Percentiles rank a stretch among this genome's conserved stretches.
Evolutionary conservation across 305 asterid genomes (phyloP).

Genomic region (Plantago coronopus): DNA sequence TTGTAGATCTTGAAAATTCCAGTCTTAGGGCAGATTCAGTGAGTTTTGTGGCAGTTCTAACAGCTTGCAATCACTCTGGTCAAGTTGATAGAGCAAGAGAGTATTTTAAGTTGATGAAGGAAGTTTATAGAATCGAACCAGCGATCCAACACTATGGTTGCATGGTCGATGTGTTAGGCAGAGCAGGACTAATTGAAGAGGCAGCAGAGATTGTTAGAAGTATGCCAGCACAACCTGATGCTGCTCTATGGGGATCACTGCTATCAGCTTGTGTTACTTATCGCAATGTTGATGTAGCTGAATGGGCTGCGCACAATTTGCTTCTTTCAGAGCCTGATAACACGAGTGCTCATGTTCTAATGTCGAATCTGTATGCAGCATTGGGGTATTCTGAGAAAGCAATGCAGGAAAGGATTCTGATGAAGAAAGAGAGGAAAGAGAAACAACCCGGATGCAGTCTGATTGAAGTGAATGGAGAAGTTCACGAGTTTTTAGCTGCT

Average conservation of each 20-base stretch:
- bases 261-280: constrained; percentile 41
- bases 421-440: constrained; percentile 39
- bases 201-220: constrained; percentile 46
- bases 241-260: constrained; percentile 54
- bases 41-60: constrained; percentile 44
- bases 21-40: constrained; percentile 47
- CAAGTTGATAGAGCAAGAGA: constrained; percentile 43
- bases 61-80: constrained; percentile 56
- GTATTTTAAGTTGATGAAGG: constrained; percentile 41
- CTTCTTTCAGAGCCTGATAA: constrained; percentile 40
- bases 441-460: constrained; percentile 64
- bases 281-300: constrained; percentile 38
- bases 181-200: constrained; percentile 56
- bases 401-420: constrained; percentile 42
- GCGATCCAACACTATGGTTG: constrained; percentile 60
- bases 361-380: constrained; percentile 61
- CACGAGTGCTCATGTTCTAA: constrained; percentile 46
- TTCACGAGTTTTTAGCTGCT: constrained; percentile 58
- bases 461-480: constrained; percentile 68
- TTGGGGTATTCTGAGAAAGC: constrained; percentile 46
- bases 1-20: constrained; percentile 35
- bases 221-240: constrained; percentile 57
- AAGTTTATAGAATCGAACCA: constrained; percentile 39
- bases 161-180: constrained; percentile 59
- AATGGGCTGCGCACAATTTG: constrained; percentile 49